Evolutionary conservation across 2,329 filamentous ascomycete genomes (phyloP).

Genomic region (Trichoderma koningiopsis): DNA sequence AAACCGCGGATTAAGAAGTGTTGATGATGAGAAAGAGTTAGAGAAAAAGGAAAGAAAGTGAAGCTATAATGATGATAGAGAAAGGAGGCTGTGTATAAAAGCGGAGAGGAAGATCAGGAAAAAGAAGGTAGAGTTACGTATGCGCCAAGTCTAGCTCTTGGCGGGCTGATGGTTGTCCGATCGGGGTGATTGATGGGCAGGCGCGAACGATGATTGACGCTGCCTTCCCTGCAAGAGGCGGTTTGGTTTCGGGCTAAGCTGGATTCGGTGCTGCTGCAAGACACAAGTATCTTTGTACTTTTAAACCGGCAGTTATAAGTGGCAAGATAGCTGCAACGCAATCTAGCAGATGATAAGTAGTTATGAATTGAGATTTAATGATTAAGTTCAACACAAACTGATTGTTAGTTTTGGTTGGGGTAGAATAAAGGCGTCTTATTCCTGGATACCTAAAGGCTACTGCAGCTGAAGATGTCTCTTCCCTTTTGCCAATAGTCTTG

Average conservation of each 20-base stretch:
- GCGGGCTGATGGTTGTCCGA: not conserved
- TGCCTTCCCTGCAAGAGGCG: not conserved
- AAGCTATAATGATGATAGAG: not conserved
- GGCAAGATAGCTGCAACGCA: not conserved
- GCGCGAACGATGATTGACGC: not conserved
- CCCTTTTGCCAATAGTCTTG: too few species aligned
- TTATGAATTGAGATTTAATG: too few species aligned
- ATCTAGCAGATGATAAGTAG: too few species aligned
- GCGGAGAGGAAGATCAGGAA: not conserved
- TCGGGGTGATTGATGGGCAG: not conserved
- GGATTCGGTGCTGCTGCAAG: not conserved
- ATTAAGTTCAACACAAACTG: too few species aligned
- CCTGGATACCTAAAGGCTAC: too few species aligned
- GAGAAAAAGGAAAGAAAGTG: not conserved
- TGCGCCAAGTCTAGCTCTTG: not conserved
- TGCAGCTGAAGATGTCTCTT: too few species aligned
- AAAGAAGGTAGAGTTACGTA: not conserved
- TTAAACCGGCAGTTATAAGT: not conserved
- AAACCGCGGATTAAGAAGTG: not conserved
- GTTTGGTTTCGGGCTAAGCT: not conserved
- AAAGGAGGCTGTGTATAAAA: not conserved
- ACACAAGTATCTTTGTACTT: not conserved
- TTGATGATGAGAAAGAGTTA: too few species aligned
- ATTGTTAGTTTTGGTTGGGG: too few species aligned
- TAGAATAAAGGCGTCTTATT: too few species aligned